These are phyloP conservation scores for Pseudoscleropodium purum DNA, from an alignment of 225 moss, liverwort and hornwort genomes.

Conservation along the genomic window DNA sequence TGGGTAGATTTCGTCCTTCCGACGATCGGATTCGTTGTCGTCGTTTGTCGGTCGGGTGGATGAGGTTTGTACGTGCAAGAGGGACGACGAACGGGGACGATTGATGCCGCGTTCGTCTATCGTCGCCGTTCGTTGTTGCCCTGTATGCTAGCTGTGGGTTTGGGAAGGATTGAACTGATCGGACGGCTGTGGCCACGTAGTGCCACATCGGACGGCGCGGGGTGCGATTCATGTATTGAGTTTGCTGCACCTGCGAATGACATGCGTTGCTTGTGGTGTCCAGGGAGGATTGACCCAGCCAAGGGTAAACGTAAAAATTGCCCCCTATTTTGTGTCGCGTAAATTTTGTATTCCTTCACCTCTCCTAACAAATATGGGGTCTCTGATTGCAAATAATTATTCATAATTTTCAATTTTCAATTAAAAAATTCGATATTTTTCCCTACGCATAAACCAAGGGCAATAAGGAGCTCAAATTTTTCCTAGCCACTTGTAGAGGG, in stretches of 20 bases:
- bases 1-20: not conserved
- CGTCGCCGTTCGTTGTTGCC: not conserved
- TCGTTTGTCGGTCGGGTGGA: not conserved
- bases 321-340: not conserved
- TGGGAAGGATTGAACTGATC: not conserved
- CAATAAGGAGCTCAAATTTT: no score
- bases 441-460: rapidly evolving
- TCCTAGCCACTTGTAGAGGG: no score
- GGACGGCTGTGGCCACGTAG: constrained; percentile 25
- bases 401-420: not conserved
- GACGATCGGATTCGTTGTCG: not conserved
- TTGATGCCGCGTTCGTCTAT: not conserved
- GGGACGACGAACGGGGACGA: constrained; percentile 7
- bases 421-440: not conserved
- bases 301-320: not conserved
- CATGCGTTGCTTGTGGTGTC: not conserved
- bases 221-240: not conserved
- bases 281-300: no score
- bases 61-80: not conserved
- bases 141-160: not conserved
- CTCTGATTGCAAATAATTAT: not conserved
- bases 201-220: not conserved
- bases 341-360: no score
- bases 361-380: no score
- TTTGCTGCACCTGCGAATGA: not conserved